phyloP scores from a whole-genome alignment of 345 rosid genomes.

The Lagerstroemia speciosa region DNA sequence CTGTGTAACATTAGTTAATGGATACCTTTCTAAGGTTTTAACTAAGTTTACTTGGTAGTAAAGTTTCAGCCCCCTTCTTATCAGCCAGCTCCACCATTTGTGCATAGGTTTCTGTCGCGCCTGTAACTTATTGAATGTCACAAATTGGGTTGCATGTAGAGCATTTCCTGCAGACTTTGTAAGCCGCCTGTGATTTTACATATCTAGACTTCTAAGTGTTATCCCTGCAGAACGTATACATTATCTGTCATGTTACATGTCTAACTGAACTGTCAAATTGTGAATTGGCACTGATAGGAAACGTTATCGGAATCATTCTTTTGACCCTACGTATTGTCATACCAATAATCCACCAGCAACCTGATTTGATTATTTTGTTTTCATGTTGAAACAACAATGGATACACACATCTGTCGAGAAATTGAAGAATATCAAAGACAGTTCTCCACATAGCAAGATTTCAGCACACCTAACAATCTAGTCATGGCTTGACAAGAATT shows the following conservation, averaged over 20 bases:
- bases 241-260: background rate
- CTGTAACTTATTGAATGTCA: background rate
- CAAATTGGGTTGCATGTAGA: background rate
- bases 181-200: background rate
- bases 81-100: background rate
- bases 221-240: too few species aligned
- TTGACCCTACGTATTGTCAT: background rate
- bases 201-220: too few species aligned
- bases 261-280: too few species aligned
- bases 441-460: too few species aligned
- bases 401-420: background rate
- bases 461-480: background rate
- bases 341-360: background rate
- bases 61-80: background rate
- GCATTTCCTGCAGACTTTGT: background rate
- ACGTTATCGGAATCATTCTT: background rate
- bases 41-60: background rate
- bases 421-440: background rate
- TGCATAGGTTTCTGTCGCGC: background rate
- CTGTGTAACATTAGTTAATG: constrained; percentile 16
- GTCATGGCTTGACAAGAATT: background rate
- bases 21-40: background rate
- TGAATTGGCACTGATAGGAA: too few species aligned
- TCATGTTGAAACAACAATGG: background rate
- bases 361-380: background rate